Evolutionary conservation across 2,329 filamentous ascomycete species (phyloP), one percentile per base, ranked within the genome.

Genomic region (Aspergillus phoenicis): DNA sequence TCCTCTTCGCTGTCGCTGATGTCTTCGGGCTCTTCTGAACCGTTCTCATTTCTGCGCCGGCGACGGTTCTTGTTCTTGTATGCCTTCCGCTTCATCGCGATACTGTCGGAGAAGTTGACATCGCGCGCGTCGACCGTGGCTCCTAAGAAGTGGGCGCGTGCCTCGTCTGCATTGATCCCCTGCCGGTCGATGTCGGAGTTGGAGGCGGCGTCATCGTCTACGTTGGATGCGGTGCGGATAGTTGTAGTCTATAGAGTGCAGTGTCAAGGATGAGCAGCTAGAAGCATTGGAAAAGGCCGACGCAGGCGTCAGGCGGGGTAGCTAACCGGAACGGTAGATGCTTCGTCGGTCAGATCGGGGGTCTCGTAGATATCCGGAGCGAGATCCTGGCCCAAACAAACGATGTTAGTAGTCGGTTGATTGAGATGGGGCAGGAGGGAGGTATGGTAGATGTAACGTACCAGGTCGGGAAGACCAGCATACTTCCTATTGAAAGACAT

Each of bases 301-400:
- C n/a, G 8, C 13, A 20, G 20, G 30, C 11, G 5, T 13, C 39
- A 33, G 38, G 55, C 48, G 28, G 33, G 39, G 53, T 39, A 45
- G 49, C 85, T 77, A 81, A 94, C 91, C 59, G 89, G 91, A 60
- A 93, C 81, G 52, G 93, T 97, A 22, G 93, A 96, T 65, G 87
- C 90, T 77, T 96, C 93, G 73, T 97, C 92, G 59, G 90, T 94
- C 67, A 97, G 82, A 59, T 96, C 93, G 66, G 94, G 93, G 15
- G 95, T 98, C 79, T 98, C 94, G 82, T 97, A 98, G 71, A 97
- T 91, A 73, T 98, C 95, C 67, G 93, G 93, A 28, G 93, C 93
- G 58, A 89, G 90, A 79, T 97, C 93, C 91, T 96, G 67, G 30
- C 24, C 24, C 47, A 51, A 51, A 51, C 47, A 51, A 36, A 17